phyloP scores from a whole-genome alignment of 2,329 filamentous ascomycete genomes.

The Chaetomium globosum region DNA sequence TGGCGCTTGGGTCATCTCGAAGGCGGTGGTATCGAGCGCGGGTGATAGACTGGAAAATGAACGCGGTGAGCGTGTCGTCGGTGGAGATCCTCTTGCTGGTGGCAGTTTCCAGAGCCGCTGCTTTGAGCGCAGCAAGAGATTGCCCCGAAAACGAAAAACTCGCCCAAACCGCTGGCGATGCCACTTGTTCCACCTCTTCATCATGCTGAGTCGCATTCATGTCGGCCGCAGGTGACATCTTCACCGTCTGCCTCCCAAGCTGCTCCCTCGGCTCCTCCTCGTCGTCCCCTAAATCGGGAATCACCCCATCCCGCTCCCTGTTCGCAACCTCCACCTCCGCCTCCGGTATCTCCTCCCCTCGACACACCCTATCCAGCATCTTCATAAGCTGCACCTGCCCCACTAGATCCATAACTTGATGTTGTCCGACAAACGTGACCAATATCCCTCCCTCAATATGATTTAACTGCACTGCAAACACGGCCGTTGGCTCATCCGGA shows the following conservation, averaged over 20 bases:
- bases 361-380: constrained; percentile 9
- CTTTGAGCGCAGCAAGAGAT: constrained; percentile 8
- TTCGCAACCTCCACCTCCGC: constrained; percentile 5
- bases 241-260: constrained; percentile 3
- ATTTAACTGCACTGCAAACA: constrained; percentile 6
- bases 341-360: constrained; percentile 9
- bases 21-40: constrained; percentile 3
- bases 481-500: constrained; percentile 4
- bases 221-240: constrained; percentile 7
- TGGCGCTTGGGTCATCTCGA: background rate
- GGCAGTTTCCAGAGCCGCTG: constrained; percentile 8
- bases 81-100: constrained; percentile 7
- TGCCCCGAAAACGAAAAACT: constrained; percentile 8
- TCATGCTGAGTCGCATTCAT: constrained; percentile 3
- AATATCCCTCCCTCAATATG: constrained; percentile 6
- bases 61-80: constrained; percentile 8
- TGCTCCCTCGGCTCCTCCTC: constrained; percentile 1
- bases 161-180: constrained; percentile 5
- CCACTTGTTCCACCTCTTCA: constrained; percentile 6
- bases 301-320: constrained; percentile 1
- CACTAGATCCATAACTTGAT: constrained; percentile 8
- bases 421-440: constrained; percentile 4
- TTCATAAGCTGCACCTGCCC: constrained; percentile 5
- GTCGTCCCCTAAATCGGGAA: constrained; percentile 2
- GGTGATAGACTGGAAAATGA: constrained; percentile 6